Percentiles rank a stretch among this genome's conserved stretches.
These are phyloP conservation scores for Echinosophora koreensis DNA, from an alignment of 306 rosid genomes.

Conservation along the genomic window DNA sequence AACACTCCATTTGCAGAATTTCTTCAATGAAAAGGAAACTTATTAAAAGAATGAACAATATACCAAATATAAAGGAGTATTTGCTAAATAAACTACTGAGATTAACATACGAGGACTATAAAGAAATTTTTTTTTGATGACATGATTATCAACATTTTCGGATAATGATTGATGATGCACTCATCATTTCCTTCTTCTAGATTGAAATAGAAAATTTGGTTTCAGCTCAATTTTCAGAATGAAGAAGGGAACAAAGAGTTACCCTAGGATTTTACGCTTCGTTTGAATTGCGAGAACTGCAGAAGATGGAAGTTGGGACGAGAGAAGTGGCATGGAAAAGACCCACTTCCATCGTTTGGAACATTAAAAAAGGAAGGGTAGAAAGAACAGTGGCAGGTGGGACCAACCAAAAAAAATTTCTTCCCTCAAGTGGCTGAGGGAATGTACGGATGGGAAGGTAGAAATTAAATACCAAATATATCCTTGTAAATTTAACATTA, in stretches of 20 bases:
- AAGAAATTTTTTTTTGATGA: not conserved
- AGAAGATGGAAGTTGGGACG: too few relatives aligned
- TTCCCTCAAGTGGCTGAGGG: too few relatives aligned
- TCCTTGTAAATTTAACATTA: too few relatives aligned
- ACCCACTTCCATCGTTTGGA: too few relatives aligned
- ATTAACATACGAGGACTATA: not conserved
- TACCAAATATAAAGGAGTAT: not conserved
- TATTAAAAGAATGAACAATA: not conserved
- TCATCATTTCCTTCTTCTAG: conserved; percentile 21
- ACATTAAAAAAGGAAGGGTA: too few relatives aligned
- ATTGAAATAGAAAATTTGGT: conserved; percentile 3
- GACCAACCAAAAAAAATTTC: too few relatives aligned
- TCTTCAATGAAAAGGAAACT: not conserved
- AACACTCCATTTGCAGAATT: not conserved
- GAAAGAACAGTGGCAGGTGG: too few relatives aligned
- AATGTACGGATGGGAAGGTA: too few relatives aligned
- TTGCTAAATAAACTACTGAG: conserved; percentile 1
- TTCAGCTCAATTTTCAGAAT: not conserved
- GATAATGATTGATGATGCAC: conserved; percentile 16
- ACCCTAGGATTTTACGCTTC: not conserved
- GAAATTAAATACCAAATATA: too few relatives aligned
- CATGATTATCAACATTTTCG: not conserved
- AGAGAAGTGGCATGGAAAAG: too few relatives aligned
- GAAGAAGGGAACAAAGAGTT: not conserved
- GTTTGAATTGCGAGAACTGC: too few relatives aligned